Conservation (phyloP, 2,329 filamentous ascomycete genomes). For the Lachnellula hyalina region DNA sequence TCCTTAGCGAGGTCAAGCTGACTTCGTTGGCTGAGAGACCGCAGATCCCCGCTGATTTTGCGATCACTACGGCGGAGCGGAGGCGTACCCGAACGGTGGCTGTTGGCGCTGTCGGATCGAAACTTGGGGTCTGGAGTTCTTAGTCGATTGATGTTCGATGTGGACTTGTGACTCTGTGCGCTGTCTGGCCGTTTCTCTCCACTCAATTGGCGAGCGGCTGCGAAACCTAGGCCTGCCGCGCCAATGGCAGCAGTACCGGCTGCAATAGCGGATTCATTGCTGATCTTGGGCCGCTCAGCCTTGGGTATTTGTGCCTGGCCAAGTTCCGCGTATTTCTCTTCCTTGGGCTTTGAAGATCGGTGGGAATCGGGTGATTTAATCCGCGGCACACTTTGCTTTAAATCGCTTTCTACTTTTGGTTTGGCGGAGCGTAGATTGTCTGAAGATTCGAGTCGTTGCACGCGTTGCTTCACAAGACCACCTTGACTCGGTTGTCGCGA, state of each 20-base stretch:
- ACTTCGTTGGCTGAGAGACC: conserved; percentile 57
- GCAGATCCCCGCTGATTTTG: conserved; percentile 69
- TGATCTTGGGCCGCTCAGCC: conserved; percentile 20
- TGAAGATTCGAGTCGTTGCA: conserved; percentile 23
- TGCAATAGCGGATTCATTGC: conserved; percentile 19
- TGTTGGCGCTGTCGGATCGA: conserved; percentile 58
- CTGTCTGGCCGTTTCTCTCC: conserved; percentile 28
- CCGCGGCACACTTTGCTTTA: neutral
- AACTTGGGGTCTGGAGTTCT: conserved; percentile 33
- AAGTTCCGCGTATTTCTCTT: conserved; percentile 27
- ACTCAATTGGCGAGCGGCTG: conserved; percentile 26
- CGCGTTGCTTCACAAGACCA: conserved; percentile 16
- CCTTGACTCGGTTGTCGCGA: neutral
- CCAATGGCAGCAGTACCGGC: conserved; percentile 21
- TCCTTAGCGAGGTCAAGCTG: conserved; percentile 35
- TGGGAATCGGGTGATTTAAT: conserved; percentile 6
- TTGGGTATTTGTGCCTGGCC: conserved; percentile 17
- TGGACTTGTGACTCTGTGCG: conserved; percentile 24
- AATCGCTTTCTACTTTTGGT: neutral
- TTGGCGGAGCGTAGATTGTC: conserved; percentile 7
- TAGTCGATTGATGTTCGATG: conserved; percentile 29
- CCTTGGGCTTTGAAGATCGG: conserved; percentile 14
- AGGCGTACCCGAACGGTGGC: conserved; percentile 54
- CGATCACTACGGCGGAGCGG: conserved; percentile 65
- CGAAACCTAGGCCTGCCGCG: conserved; percentile 26